Base-by-base conservation (phyloP, 202 grass and related monocot genomes). In the Hordeum pubiflorum region DNA sequence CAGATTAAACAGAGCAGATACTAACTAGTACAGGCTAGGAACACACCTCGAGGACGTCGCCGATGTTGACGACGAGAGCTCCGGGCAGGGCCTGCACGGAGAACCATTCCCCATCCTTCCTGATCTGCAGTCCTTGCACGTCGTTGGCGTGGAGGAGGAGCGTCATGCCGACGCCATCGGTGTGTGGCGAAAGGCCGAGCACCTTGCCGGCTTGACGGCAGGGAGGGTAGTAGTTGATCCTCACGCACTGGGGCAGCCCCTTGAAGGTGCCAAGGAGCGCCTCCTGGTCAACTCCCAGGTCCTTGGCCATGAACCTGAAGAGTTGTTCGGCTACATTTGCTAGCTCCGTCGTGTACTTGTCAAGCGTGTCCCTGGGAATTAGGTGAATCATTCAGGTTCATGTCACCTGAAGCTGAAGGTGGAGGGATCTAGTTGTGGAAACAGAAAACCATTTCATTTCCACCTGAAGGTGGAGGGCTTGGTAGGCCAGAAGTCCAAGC, bases 401-500 rank as follows among this genome's bases (percentile, higher is more conserved):
- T 86, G 72, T 39, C 58, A 94, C 90, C 93, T 91, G 82, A 93
- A 93, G 7, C 91, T 91, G 82, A 91, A 93, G 7, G 87, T 81
- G 10, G 72, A 10, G 61, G 87, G 87, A 27, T 12, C 34, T 39
- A 22, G 11, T 13, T 67, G 64, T 13, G 18, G n/a, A 43, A 24
- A 40, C 10, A 68, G n/a, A 56, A 38, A 43, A 27, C 5, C 34
- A 60, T 78, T 23, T 14, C 46, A 94, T 86, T 77, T 39, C 5
- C 58, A 94, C 90, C 93, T 91, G 82, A 93, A 93, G 7, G 87
- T 81, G 10, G 72, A 10, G 61, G 87, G 87, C 6, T 50, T 31
- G 10, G 46, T 50, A 0, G 89, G 87, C 89, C 94, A 92, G 38
- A 94, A 79, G 48, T 64, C 77, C 78, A 81, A 7, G 72, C 85